phyloP scores from a whole-genome alignment of 768 basidiomycete genomes.

The Termitomyces titanicus region DNA sequence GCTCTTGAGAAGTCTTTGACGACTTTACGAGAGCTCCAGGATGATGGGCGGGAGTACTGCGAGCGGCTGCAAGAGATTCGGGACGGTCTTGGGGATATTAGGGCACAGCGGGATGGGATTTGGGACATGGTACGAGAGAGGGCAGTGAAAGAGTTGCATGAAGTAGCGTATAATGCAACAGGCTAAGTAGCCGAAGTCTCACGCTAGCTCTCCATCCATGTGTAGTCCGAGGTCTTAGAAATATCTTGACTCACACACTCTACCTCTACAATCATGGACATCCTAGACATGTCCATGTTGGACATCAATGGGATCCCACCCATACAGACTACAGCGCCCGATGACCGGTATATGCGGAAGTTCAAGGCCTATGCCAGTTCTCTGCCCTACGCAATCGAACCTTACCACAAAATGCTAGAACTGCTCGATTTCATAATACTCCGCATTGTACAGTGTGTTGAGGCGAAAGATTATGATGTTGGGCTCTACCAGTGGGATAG shows the following conservation, averaged over 20 bases:
- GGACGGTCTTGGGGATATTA: slow-evolving; percentile 73
- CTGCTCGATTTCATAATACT: slow-evolving; percentile 71
- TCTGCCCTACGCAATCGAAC: slow-evolving; percentile 76
- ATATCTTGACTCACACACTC: slow-evolving; percentile 7
- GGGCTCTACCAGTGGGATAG: slow-evolving; percentile 80
- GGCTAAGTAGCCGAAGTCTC: slow-evolving; percentile 11
- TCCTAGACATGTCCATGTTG: slow-evolving; percentile 47
- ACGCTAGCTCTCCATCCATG: slow-evolving; percentile 1
- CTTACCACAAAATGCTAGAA: slow-evolving; percentile 70
- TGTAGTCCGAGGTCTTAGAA: background rate
- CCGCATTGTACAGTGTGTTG: slow-evolving; percentile 67
- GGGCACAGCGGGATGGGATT: slow-evolving; percentile 65
- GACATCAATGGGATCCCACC: slow-evolving; percentile 33
- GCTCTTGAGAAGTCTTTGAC: slow-evolving; percentile 73
- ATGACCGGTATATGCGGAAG: slow-evolving; percentile 53
- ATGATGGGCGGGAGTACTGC: slow-evolving; percentile 84
- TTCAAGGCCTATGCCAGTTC: slow-evolving; percentile 58
- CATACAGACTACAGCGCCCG: slow-evolving; percentile 17
- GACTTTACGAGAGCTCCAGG: slow-evolving; percentile 74
- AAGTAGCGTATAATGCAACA: slow-evolving; percentile 44
- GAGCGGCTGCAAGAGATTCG: slow-evolving; percentile 83
- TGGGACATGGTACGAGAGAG: slow-evolving; percentile 77
- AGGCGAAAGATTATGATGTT: slow-evolving; percentile 80
- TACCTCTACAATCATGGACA: slow-evolving; percentile 24
- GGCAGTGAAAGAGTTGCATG: slow-evolving; percentile 73